Evolutionary conservation across 768 basidiomycete species (phyloP), one percentile per base, ranked within the genome.

Genomic region (Neoboletus subvelutipes): DNA sequence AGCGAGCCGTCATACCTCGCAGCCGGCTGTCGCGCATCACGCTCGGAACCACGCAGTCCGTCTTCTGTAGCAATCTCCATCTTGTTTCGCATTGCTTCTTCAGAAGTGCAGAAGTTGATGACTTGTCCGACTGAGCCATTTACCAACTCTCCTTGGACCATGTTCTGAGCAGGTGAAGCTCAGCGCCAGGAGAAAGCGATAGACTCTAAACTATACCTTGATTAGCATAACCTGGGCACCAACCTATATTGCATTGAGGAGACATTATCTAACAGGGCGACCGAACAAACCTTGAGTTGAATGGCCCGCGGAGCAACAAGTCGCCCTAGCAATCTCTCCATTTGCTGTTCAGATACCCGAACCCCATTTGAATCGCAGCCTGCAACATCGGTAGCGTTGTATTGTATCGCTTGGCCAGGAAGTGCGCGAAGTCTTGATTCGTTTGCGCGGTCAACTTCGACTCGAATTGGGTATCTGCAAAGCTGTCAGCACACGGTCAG

Each of bases 161-260:
- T 68, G 61, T 90, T 90, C 87, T 90, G 60, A 24, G 45, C 8
- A 20, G 13, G 15, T 26, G 48, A 47, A 31, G 15, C 45, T 60
- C 24, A 56, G 33, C 50, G 6, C 18, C 12, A 36, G 12, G 26
- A 37, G 33, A 59, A 37, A 34, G 18, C 5, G 9, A 39, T n/a
- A n/a, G 3, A 36, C 10, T 45, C 33, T 7, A 26, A 40, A n/a
- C 46, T 46, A 9, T 56, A 84, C 87, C 77, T 88, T 88, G 61
- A 88, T 78, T 3, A 90, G 68, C 90, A 92, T 92, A 5, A 96
- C 94, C 68, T 96, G 94, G 4, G 92, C 90, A 13, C 87, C 87
- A 50, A 87, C 76, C 82, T 92, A 52, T 42, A 29, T 42, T 41
- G 46, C n/a, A 34, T 57, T 64, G 45, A 55, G 48, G 31, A 50